phyloP scores from a whole-genome alignment of 2,329 filamentous ascomycete genomes.

The Microdochium paspali region DNA sequence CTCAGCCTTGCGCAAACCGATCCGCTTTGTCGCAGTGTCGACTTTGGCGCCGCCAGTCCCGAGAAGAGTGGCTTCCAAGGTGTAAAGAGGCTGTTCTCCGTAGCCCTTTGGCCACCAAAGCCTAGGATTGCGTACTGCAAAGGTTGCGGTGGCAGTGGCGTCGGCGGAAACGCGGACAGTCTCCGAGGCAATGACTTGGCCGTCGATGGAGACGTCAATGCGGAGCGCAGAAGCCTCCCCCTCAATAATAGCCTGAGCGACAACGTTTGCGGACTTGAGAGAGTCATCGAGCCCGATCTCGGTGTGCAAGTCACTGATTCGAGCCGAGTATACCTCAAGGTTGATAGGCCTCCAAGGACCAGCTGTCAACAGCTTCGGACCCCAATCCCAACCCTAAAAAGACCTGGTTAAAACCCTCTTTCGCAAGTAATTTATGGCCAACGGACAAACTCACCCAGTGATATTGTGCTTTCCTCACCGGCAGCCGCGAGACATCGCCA shows the following conservation, averaged over 20 bases:
- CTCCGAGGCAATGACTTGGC: slow-evolving; percentile 34
- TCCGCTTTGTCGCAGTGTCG: slow-evolving; percentile 49
- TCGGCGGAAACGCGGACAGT: slow-evolving; percentile 43
- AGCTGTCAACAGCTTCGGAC: slow-evolving; percentile 55
- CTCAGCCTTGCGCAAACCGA: slow-evolving; percentile 59
- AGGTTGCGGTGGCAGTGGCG: slow-evolving; percentile 33
- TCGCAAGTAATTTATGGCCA: no score
- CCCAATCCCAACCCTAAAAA: slow-evolving; percentile 75
- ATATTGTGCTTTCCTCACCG: slow-evolving; percentile 58
- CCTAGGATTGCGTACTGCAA: slow-evolving; percentile 50
- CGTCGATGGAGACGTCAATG: slow-evolving; percentile 43
- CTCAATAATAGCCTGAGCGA: slow-evolving; percentile 40
- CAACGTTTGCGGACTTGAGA: slow-evolving; percentile 46
- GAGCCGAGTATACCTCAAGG: slow-evolving; percentile 60
- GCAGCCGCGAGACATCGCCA: slow-evolving; percentile 50
- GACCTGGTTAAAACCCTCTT: no score
- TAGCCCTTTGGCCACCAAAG: slow-evolving; percentile 76
- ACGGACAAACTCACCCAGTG: slow-evolving; percentile 57
- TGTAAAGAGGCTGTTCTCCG: slow-evolving; percentile 66
- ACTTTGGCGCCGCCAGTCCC: slow-evolving; percentile 33
- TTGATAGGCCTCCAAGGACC: slow-evolving; percentile 66
- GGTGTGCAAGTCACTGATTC: slow-evolving; percentile 56
- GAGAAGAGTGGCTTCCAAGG: slow-evolving; percentile 48
- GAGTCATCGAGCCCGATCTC: slow-evolving; percentile 50
- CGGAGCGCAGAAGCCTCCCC: no score